Evolutionary conservation across 2,329 filamentous ascomycete genomes (phyloP).

Genomic region (Trichophyton benhamiae): DNA sequence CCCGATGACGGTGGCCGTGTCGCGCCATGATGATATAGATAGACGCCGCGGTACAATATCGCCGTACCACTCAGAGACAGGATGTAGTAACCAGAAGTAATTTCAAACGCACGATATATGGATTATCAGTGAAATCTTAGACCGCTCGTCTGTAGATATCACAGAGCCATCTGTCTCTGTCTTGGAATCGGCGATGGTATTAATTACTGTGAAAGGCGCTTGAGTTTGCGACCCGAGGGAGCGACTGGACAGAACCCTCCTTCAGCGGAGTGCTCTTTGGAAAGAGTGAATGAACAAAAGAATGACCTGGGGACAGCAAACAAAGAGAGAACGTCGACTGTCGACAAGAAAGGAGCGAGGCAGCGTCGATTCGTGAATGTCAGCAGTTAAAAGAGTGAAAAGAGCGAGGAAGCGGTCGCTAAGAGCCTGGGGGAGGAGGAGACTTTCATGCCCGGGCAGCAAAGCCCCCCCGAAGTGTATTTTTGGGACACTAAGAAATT

Average conservation of each 20-base stretch:
- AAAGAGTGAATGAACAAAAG: constrained; percentile 4
- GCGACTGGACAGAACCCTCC: background rate
- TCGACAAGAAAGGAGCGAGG: constrained; percentile 3
- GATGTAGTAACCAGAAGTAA: constrained; percentile 13
- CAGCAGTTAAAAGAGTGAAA: background rate
- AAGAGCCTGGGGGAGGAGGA: background rate
- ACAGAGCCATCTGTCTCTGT: background rate
- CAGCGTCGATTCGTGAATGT: background rate
- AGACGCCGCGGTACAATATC: background rate
- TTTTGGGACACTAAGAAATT: constrained; percentile 3
- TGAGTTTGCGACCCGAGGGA: background rate
- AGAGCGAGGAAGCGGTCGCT: background rate
- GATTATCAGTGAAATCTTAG: background rate
- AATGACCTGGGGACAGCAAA: constrained; percentile 8
- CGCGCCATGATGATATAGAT: constrained; percentile 7
- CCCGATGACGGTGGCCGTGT: constrained; percentile 9
- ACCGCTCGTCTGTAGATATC: background rate
- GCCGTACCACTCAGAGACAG: background rate
- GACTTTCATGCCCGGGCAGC: background rate
- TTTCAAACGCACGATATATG: background rate
- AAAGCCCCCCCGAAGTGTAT: background rate
- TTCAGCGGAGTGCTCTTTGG: background rate
- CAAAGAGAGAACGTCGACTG: constrained; percentile 6
- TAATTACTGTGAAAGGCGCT: background rate
- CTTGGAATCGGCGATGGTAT: background rate